Conservation (phyloP, 2,329 filamentous ascomycete species). For the Lachnellula cervina region DNA sequence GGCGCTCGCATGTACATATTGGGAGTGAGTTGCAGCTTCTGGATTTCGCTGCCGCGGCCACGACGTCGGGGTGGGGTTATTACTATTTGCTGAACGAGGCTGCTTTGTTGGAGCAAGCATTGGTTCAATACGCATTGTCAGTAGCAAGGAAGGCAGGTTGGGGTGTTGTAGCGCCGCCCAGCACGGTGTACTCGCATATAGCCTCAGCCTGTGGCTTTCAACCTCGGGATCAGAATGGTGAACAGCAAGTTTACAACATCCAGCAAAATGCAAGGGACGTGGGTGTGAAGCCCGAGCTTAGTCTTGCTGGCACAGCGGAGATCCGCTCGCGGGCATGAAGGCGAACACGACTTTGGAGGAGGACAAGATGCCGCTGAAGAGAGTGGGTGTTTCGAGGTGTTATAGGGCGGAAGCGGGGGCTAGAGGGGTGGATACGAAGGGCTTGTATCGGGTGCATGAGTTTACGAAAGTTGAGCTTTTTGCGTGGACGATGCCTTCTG, state of each 20-base stretch:
- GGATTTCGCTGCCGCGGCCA: constrained; percentile 77
- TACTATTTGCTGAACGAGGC: constrained; percentile 93
- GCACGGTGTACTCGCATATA: constrained; percentile 87
- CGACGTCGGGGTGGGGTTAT: constrained; percentile 93
- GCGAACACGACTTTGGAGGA: constrained; percentile 65
- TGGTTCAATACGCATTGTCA: constrained; percentile 78
- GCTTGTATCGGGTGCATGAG: constrained; percentile 93
- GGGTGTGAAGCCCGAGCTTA: constrained; percentile 62
- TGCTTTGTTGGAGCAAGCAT: constrained; percentile 88
- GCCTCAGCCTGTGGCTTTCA: constrained; percentile 90
- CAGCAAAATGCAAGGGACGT: constrained; percentile 61
- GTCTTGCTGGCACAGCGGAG: constrained; percentile 84
- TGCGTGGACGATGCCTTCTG: constrained; percentile 70
- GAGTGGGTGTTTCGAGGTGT: constrained; percentile 83
- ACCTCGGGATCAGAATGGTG: constrained; percentile 81
- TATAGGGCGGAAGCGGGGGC: constrained; percentile 94
- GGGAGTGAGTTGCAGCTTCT: constrained; percentile 82
- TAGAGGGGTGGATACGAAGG: constrained; percentile 84
- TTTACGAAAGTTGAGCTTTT: constrained; percentile 99
- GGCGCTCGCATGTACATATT: constrained; percentile 79
- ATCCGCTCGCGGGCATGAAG: constrained; percentile 89
- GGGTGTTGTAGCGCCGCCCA: constrained; percentile 77
- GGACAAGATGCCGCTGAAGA: constrained; percentile 66
- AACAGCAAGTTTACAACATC: constrained; percentile 86
- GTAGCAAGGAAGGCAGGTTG: constrained; percentile 71